Evolutionary conservation across 495 filamentous ascomycete genomes (phyloP).

Genomic region (Aspergillus nanangensis): DNA sequence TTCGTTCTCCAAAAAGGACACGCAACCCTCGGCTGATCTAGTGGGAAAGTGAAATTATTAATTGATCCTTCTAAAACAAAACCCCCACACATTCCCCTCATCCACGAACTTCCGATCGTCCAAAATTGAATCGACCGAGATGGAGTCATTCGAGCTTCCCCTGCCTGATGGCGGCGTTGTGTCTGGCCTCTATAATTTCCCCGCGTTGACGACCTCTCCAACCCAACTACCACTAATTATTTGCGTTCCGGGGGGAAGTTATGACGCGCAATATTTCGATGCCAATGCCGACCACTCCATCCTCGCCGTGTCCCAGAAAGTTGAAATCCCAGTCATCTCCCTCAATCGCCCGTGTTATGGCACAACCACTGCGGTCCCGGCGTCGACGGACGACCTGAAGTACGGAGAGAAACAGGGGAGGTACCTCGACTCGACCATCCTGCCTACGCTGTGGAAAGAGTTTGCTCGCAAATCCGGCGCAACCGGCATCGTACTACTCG

Average conservation of each 20-base stretch:
- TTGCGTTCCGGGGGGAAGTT: conserved; percentile 30
- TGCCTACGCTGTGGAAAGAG: conserved; percentile 29
- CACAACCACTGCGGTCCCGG: conserved; percentile 12
- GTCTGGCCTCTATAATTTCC: background rate
- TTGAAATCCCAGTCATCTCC: conserved; percentile 26
- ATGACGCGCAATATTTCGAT: conserved; percentile 31
- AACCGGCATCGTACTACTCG: conserved; percentile 22
- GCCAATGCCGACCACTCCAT: conserved; percentile 24
- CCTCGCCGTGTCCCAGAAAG: conserved; percentile 9
- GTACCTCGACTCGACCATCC: conserved; percentile 21
- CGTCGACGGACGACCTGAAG: conserved; percentile 2
- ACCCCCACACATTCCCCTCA: background rate
- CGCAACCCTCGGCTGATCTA: too few relatives aligned
- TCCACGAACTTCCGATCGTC: background rate
- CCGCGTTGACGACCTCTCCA: background rate
- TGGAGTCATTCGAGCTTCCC: background rate
- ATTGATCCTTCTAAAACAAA: too few relatives aligned
- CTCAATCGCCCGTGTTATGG: conserved; percentile 30
- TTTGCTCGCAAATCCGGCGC: conserved; percentile 19
- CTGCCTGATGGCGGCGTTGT: background rate
- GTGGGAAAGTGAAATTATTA: too few relatives aligned
- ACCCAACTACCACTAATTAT: conserved; percentile 20
- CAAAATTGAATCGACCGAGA: background rate
- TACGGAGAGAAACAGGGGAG: conserved; percentile 20
- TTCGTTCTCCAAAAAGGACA: too few relatives aligned